These are phyloP conservation scores for Straminergon stramineum DNA, from an alignment of 225 moss, liverwort and hornwort genomes.

Conservation along the genomic window DNA sequence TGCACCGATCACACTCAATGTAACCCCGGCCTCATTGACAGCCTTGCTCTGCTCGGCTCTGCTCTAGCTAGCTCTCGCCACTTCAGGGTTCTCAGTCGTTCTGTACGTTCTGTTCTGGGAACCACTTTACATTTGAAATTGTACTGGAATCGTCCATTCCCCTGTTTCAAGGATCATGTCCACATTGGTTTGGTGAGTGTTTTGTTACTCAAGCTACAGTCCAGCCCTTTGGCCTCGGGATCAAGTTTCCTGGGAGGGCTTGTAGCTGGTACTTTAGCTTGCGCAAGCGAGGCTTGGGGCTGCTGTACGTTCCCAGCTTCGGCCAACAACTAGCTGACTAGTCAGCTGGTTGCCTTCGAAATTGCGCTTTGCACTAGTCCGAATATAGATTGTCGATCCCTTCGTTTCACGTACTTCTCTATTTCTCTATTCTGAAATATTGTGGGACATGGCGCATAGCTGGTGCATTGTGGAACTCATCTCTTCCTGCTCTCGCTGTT, in stretches of 20 bases:
- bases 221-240: background rate
- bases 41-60: background rate
- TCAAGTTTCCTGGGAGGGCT: background rate
- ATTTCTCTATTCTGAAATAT: background rate
- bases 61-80: background rate
- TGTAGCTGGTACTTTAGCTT: background rate
- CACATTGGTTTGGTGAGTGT: conserved; percentile 14
- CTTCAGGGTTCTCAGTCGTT: background rate
- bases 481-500: background rate
- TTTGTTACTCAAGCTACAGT: conserved; percentile 7
- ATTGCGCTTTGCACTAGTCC: background rate
- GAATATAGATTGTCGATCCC: background rate
- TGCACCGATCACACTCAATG: conserved; percentile 14
- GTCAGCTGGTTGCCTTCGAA: background rate
- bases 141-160: conserved; percentile 4
- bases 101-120: background rate
- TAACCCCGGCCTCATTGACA: background rate
- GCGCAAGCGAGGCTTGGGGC: background rate
- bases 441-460: background rate
- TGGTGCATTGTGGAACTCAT: background rate
- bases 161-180: conserved; percentile 17
- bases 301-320: background rate
- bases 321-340: background rate
- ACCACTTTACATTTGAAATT: background rate
- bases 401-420: background rate